These are phyloP conservation scores for Allium cepa DNA, from an alignment of 106 monocot genomes.

Conservation along the genomic window DNA sequence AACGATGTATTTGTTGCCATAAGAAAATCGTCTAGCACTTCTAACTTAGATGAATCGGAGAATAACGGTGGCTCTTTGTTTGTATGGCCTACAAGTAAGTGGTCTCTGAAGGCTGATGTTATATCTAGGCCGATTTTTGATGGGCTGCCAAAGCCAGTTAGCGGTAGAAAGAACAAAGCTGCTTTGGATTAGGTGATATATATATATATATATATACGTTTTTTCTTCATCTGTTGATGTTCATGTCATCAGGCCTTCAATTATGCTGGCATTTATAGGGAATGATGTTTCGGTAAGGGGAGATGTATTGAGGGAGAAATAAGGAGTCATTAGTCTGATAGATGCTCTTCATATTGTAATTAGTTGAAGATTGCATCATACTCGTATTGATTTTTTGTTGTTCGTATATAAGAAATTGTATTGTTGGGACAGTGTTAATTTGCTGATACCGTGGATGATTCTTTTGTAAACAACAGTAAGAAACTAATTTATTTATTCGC, in stretches of 20 bases:
- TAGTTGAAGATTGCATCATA: neutral
- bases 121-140: constrained; percentile 55
- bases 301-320: neutral
- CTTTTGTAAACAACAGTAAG: constrained; percentile 3
- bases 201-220: neutral
- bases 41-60: constrained; percentile 68
- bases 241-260: neutral
- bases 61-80: constrained; percentile 4
- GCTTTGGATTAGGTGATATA: constrained; percentile 44
- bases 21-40: constrained; percentile 65
- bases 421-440: neutral
- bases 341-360: neutral
- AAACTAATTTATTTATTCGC: neutral
- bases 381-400: neutral
- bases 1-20: constrained; percentile 40
- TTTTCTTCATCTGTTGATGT: neutral
- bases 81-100: constrained; percentile 42
- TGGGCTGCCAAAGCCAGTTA: constrained; percentile 22
- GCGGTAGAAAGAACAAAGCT: constrained; percentile 45
- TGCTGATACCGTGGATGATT: neutral
- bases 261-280: neutral
- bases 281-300: neutral
- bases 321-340: neutral
- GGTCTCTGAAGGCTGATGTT: constrained; percentile 42
- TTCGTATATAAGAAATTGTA: neutral